phyloP scores from a whole-genome alignment of 768 basidiomycete species.

The Collybiopsis confluens region DNA sequence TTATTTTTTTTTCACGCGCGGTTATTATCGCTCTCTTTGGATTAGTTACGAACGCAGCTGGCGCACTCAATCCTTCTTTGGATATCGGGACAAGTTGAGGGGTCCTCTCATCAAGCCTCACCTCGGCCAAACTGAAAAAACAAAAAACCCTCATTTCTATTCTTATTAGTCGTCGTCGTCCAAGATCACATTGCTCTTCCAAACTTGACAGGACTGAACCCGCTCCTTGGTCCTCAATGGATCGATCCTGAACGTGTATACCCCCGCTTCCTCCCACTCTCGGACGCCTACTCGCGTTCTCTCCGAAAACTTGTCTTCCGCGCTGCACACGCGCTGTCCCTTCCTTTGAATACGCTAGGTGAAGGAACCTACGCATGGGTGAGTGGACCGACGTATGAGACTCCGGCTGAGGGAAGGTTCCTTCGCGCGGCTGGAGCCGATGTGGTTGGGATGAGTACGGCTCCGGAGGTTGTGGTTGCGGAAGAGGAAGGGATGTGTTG shows the following conservation, averaged over 20 bases:
- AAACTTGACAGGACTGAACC: constrained; percentile 70
- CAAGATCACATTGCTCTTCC: constrained; percentile 84
- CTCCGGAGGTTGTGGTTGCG: constrained; percentile 84
- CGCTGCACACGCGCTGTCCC: constrained; percentile 58
- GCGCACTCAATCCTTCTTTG: constrained; percentile 69
- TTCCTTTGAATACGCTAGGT: constrained; percentile 52
- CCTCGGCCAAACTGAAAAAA: constrained; percentile 5
- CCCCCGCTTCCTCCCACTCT: constrained; percentile 81
- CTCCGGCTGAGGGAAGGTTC: constrained; percentile 80
- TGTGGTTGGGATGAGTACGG: constrained; percentile 92
- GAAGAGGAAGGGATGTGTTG: constrained; percentile 72
- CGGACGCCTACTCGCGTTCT: constrained; percentile 72
- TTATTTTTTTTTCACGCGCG: constrained; percentile 1
- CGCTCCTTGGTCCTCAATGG: constrained; percentile 72
- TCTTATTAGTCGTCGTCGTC: constrained; percentile 75
- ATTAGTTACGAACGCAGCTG: constrained; percentile 88
- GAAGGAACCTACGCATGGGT: constrained; percentile 93
- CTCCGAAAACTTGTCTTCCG: constrained; percentile 73
- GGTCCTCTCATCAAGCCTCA: constrained; percentile 20
- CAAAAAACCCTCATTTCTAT: no score
- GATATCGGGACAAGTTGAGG: constrained; percentile 80
- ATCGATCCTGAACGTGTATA: no score
- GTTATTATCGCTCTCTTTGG: no score
- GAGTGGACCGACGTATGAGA: constrained; percentile 86
- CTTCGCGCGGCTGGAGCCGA: constrained; percentile 73